phyloP scores from a whole-genome alignment of 345 rosid species.

The Cardamine chenopodiifolia region DNA sequence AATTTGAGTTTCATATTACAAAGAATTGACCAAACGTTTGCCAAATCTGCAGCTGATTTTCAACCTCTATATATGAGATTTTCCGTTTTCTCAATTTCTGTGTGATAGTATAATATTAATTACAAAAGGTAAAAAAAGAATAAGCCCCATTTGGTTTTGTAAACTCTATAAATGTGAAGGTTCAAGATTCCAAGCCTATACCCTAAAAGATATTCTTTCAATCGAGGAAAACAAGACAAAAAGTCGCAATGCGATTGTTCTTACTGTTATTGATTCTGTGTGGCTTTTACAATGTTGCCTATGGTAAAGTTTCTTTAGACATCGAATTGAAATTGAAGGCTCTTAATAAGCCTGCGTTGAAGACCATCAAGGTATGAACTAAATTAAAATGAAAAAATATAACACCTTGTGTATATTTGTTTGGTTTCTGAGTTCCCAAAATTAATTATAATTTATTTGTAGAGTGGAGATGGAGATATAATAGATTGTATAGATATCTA shows the following conservation, averaged over 20 bases:
- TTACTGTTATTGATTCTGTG: slow-evolving; percentile 8
- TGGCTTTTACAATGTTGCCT: slow-evolving; percentile 12
- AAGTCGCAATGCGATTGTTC: slow-evolving; percentile 22
- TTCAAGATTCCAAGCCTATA: neutral
- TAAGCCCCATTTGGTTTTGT: too few species aligned
- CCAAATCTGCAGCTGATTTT: slow-evolving; percentile 9
- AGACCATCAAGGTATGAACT: slow-evolving; percentile 45
- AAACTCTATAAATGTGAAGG: too few species aligned
- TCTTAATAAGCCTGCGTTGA: slow-evolving; percentile 55
- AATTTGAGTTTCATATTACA: too few species aligned
- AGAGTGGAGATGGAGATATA: slow-evolving; percentile 64
- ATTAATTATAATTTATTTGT: neutral
- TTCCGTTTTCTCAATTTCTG: neutral
- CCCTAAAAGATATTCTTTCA: neutral
- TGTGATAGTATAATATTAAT: neutral
- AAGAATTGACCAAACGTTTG: slow-evolving; percentile 1
- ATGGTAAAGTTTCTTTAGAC: slow-evolving; percentile 25
- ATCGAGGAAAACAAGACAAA: neutral
- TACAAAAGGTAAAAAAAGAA: neutral
- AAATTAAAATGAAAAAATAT: neutral
- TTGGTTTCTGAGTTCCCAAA: neutral
- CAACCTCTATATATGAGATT: neutral
- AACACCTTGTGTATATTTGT: neutral
- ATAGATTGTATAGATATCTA: slow-evolving; percentile 56
- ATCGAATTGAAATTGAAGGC: slow-evolving; percentile 46